Base-by-base conservation (phyloP, 2,329 filamentous ascomycete species). In the Mycocentrospora acerina region DNA sequence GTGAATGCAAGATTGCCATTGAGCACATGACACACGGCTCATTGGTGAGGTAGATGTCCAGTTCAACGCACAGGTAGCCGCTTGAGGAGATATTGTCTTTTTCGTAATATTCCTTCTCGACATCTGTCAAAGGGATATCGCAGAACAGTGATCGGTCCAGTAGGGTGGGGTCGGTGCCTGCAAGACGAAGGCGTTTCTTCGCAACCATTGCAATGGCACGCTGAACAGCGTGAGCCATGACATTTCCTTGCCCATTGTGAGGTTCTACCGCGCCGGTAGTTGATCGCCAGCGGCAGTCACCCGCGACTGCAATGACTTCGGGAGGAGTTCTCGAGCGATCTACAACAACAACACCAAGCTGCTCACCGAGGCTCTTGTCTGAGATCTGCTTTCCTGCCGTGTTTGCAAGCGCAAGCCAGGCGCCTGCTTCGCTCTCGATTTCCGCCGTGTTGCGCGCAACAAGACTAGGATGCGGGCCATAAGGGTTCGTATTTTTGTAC, bases 21-120 rank as follows among this genome's bases (percentile, higher is more conserved):
- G 87, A 89, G 70, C 93, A 98, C 80, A 95, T 94, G 44, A 95
- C 80, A 64, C 93, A 98, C 4, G 93, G 93, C 70, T 98, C 93
- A 61, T 97, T 90, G 2, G 90, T 95, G 44, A 94, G 76, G 70
- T 96, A 97, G 40, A 98, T 80, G 67, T 97, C 91, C 19, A 98
- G 78, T 37, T 89, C 88, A 52, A 95, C 89, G 70, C 91, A 97
- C 14, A 98, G 81, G 65, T 98, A 98, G 36, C 91, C 91, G 52
- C 89, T 87, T 22, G 80, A 78, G 49, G 76, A 79, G 58, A 84
- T 85, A 55, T 83, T 82, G 55, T 80, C 57, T 24, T 53, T 71
- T 32, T 75, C 72, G 57, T 82, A 87, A 46, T 84, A 79, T 37
- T 70, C 63, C 46, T 73, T 68, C 62, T 93, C 86, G 39, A 87